Evolutionary conservation across 257 asterid species (phyloP), one percentile per base, ranked within the genome.

Genomic region (Solanum etuberosum): DNA sequence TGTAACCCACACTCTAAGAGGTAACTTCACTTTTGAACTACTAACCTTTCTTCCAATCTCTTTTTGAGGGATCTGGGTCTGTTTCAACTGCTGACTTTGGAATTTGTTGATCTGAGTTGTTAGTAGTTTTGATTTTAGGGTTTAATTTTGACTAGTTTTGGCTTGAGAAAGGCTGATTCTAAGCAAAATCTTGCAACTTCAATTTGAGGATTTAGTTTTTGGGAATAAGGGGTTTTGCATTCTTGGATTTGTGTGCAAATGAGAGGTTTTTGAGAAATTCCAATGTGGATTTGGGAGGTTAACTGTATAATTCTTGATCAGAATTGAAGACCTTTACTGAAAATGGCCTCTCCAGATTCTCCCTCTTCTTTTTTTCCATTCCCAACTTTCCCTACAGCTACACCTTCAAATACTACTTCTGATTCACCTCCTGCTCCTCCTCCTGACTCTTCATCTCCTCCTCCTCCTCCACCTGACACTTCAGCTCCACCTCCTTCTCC

Each of bases 401-500:
- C 92, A 42, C 89, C 95, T 72, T 87, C 88, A 82, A 87, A 87
- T 87, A 23, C 83, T 89, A 84, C 90, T 7, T 72, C 38, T 43
- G 86, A 13, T 80, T 76, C 86, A 25, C 48, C 89, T 84, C 90
- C 91, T 42, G 84, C 90, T 61, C 11, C 89, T 16, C 83, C 90
- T 57, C 38, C 90, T 25, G 86, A 73, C 25, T 80, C 92, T 57
- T 78, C 88, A 15, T 89, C 94, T 18, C 93, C 92, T 21, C 90
- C 94, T 18, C 94, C 92, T 16, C 87, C 88, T 9, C 83, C 90
- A 32, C 31, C 88, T 25, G 86, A 65, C 38, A 59, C 90, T 68
- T 90, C 90, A 35, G 83, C 88, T n/a, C 89, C 92, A 57, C 91
- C 94, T 18, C 94, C 94, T 72, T 86, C 92, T 23, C 93, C 92